Conservation (phyloP, 2,329 filamentous ascomycete genomes). For the Fusarium sp. region DNA sequence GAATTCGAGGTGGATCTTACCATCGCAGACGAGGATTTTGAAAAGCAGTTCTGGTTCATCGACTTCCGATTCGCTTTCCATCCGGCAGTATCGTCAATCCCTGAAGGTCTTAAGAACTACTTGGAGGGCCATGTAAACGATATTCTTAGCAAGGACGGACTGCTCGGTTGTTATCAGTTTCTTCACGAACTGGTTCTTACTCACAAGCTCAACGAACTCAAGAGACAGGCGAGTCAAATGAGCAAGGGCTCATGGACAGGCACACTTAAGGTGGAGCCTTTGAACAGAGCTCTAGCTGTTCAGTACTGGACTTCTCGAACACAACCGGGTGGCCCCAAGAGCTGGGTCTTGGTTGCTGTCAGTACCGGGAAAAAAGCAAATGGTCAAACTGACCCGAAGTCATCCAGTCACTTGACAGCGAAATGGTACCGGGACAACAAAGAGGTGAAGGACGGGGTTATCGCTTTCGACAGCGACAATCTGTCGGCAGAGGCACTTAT, state of each 20-base stretch:
- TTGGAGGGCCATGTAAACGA: constrained; percentile 80
- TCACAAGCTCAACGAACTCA: constrained; percentile 86
- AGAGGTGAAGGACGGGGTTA: constrained; percentile 74
- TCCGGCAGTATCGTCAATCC: constrained; percentile 71
- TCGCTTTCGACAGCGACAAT: constrained; percentile 72
- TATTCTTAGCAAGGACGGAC: constrained; percentile 73
- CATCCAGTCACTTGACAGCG: constrained; percentile 67
- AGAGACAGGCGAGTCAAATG: constrained; percentile 79
- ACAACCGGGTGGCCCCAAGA: constrained; percentile 71
- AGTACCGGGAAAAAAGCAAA: constrained; percentile 69
- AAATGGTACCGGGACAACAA: constrained; percentile 89
- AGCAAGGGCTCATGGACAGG: constrained; percentile 79
- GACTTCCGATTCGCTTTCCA: constrained; percentile 87
- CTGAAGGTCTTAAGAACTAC: constrained; percentile 70
- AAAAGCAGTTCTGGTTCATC: constrained; percentile 92
- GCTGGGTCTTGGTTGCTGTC: constrained; percentile 90
- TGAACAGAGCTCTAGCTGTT: constrained; percentile 84
- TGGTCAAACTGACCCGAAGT: constrained; percentile 53
- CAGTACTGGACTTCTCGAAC: constrained; percentile 85
- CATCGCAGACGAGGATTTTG: constrained; percentile 84
- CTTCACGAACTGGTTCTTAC: constrained; percentile 90
- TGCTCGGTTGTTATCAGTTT: constrained; percentile 84
- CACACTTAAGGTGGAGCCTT: constrained; percentile 78
- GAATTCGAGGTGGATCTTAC: constrained; percentile 96
- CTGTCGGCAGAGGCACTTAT: constrained; percentile 82